Conservation (phyloP, 441 rosid genomes). For the Breynia disticha region DNA sequence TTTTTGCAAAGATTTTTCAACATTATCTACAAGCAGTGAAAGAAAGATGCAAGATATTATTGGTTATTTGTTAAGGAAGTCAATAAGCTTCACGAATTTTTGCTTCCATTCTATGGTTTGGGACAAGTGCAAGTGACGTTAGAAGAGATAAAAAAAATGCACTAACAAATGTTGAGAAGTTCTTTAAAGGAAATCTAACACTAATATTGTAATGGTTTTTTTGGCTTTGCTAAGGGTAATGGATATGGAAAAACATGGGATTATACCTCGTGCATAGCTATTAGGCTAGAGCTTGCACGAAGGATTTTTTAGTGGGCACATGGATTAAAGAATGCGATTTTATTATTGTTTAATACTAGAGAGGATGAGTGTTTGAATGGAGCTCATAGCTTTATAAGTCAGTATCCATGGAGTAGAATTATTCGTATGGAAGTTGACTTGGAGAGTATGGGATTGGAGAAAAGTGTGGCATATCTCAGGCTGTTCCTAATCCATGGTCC, state of each 20-base stretch:
- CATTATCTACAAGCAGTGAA: constrained; percentile 35
- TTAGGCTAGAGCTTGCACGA: constrained; percentile 93
- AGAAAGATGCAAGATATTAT: no score
- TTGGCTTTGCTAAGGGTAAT: no score
- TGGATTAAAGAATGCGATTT: constrained; percentile 74
- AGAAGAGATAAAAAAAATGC: no score
- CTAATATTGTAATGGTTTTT: no score
- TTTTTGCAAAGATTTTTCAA: constrained; percentile 49
- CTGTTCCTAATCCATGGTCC: constrained; percentile 90
- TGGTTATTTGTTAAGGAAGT: no score
- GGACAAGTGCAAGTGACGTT: no score
- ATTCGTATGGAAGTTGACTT: constrained; percentile 74
- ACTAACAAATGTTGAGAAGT: no score
- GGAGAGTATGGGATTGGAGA: constrained; percentile 99
- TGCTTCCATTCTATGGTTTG: no score
- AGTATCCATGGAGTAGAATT: constrained; percentile 90
- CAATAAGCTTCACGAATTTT: no score
- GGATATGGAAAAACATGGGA: constrained; percentile 97
- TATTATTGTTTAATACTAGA: constrained; percentile 85
- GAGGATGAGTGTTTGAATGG: constrained; percentile 96
- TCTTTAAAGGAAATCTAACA: no score
- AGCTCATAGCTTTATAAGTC: constrained; percentile 96
- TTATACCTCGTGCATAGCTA: constrained; percentile 89
- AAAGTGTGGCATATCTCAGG: constrained; percentile 84
- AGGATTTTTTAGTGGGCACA: constrained; percentile 90